Evolutionary conservation across 2,329 filamentous ascomycete genomes (phyloP).

Genomic region (Botryosphaeria dothidea): DNA sequence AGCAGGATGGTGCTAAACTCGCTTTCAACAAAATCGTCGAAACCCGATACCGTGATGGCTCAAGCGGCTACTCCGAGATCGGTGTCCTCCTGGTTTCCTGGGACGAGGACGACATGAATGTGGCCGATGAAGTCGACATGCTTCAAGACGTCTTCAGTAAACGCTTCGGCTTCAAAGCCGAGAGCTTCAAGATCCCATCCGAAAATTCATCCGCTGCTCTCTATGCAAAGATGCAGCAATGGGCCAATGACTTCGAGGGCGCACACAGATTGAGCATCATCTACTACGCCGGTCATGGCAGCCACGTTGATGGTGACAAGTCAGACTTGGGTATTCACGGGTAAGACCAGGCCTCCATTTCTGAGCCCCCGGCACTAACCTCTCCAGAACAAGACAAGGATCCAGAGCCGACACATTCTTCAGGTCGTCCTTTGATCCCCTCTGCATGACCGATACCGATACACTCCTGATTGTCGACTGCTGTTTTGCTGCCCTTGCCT

Average conservation of each 20-base stretch:
- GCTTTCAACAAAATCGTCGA: neutral
- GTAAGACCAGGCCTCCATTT: neutral
- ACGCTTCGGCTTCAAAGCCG: constrained; percentile 20
- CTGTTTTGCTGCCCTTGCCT: constrained; percentile 22
- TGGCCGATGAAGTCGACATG: constrained; percentile 20
- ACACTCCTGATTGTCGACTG: constrained; percentile 23
- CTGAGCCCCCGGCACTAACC: neutral
- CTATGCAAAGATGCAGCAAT: constrained; percentile 11
- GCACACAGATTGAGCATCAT: constrained; percentile 23
- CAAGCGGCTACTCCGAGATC: constrained; percentile 21
- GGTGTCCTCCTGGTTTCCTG: constrained; percentile 22
- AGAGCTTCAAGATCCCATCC: constrained; percentile 22
- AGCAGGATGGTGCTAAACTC: neutral
- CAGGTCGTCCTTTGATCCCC: neutral
- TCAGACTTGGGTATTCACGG: neutral
- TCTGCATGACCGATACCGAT: constrained; percentile 20
- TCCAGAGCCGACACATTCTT: neutral
- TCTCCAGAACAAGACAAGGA: neutral
- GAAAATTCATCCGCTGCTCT: neutral
- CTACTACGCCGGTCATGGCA: constrained; percentile 24
- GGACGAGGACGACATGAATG: constrained; percentile 21
- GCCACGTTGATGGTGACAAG: neutral
- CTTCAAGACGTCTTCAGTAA: constrained; percentile 8
- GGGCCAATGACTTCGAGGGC: constrained; percentile 19
- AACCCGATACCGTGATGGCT: neutral